Conservation (phyloP, 2,329 filamentous ascomycete genomes). For the Pyrenophora teres region DNA sequence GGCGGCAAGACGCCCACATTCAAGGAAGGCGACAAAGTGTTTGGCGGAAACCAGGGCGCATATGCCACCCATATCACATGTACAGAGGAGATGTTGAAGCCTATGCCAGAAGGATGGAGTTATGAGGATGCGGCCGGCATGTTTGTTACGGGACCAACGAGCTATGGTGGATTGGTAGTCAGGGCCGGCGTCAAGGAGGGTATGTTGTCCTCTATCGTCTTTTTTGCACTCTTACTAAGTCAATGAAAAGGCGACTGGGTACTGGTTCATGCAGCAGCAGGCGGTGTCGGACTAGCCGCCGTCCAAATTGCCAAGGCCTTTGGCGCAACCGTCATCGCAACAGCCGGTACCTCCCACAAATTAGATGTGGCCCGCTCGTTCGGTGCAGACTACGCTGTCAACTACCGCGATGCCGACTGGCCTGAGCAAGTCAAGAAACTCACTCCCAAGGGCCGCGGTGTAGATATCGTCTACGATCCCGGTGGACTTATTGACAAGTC, state of each 20-base stretch:
- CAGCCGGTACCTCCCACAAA: slow-evolving; percentile 80
- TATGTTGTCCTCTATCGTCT: slow-evolving; percentile 14
- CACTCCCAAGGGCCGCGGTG: slow-evolving; percentile 72
- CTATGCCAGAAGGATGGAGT: slow-evolving; percentile 79
- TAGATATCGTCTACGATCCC: slow-evolving; percentile 94
- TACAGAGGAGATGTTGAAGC: slow-evolving; percentile 68
- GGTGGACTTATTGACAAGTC: slow-evolving; percentile 87
- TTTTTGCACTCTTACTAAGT: too few species aligned
- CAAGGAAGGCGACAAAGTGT: slow-evolving; percentile 79
- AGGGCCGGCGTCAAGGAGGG: slow-evolving; percentile 72
- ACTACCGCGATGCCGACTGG: slow-evolving; percentile 71
- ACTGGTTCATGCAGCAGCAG: slow-evolving; percentile 88
- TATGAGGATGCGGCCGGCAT: slow-evolving; percentile 84
- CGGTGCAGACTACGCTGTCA: slow-evolving; percentile 81
- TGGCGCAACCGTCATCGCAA: slow-evolving; percentile 91
- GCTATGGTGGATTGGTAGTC: slow-evolving; percentile 80
- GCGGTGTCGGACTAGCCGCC: slow-evolving; percentile 87
- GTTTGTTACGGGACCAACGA: slow-evolving; percentile 90
- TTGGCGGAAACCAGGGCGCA: slow-evolving; percentile 83
- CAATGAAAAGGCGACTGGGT: slow-evolving; percentile 71
- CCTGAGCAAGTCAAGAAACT: slow-evolving; percentile 74
- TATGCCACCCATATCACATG: slow-evolving; percentile 79
- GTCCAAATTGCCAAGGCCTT: slow-evolving; percentile 93
- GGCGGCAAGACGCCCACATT: slow-evolving; percentile 61
- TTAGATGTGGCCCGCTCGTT: slow-evolving; percentile 76